Evolutionary conservation across 331 rosid genomes (phyloP), one percentile per base, ranked within the genome.

Genomic region (Cydonia oblonga): DNA sequence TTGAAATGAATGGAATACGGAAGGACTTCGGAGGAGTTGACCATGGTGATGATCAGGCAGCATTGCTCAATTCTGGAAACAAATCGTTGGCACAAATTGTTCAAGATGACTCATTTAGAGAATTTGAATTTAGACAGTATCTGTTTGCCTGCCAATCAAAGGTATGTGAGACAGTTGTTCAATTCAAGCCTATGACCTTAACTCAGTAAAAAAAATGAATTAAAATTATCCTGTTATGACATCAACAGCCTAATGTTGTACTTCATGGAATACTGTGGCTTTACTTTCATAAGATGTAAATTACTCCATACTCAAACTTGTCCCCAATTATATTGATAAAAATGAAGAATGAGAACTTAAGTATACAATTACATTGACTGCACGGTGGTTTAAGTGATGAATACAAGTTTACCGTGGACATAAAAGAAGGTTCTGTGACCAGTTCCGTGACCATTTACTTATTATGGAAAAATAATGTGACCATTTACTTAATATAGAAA

Each of bases 91-190:
- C 96, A 46, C 96, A 91, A 79, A 95, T 95, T 65, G 90, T 90
- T 79, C 99, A 88, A 84, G 99, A 95, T 67, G 99, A 91, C 77
- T 90, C 96, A 8, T 91, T 95, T 79, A 81, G 97, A 88, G 99
- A 95, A 81, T 95, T 95, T 81, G 99, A 95, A 76, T 91, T 95
- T 84, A 80, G 96, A 83, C 99, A 95, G 78, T 95, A 95, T 88
- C 88, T 95, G 33, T 91, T 95, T 82, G 84, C 97, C 79, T 90
- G 97, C 77, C 97, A 88, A 80, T 78, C 97, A 76, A 92, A 90
- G 99, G 99, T 95, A 75, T 69, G 84, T 54, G 66, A 66, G 28
- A 77, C 83, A 51, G 42, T 69, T 53, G n/a, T 5, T 76, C 24
- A n/a, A 63, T 38, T 18, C 14, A 65, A 49, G 62, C 23, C 56